Evolutionary conservation across 164 flowering plant species (phyloP).

Genomic region (Buxus sempervirens): DNA sequence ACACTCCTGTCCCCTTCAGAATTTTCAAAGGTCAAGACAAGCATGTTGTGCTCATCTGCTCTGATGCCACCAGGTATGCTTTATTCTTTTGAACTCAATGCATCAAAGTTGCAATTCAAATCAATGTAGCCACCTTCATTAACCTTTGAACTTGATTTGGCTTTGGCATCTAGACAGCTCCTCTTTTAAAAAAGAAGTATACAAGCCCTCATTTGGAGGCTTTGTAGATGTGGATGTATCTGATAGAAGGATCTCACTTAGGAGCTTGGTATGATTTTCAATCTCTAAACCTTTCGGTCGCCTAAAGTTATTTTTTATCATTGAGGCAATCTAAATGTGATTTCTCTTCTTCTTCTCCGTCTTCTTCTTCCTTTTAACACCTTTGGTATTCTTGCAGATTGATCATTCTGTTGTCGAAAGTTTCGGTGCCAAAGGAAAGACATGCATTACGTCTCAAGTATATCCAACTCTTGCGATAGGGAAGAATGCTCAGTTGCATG

Average conservation of each 20-base stretch:
- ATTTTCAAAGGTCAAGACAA: constrained; percentile 52
- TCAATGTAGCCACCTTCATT: neutral
- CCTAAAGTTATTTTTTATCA: too few species aligned
- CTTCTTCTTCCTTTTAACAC: neutral
- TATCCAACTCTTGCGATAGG: constrained; percentile 56
- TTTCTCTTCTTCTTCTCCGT: too few species aligned
- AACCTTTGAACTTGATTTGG: neutral
- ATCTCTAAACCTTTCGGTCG: neutral
- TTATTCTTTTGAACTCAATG: neutral
- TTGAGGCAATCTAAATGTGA: neutral
- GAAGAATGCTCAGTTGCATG: constrained; percentile 42
- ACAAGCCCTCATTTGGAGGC: constrained; percentile 79
- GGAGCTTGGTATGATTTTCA: constrained; percentile 62
- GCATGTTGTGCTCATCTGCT: constrained; percentile 71
- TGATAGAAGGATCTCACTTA: constrained; percentile 56
- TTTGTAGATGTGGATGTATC: constrained; percentile 65
- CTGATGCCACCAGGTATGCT: constrained; percentile 64
- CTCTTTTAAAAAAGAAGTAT: constrained; percentile 26
- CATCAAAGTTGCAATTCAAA: neutral
- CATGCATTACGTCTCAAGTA: constrained; percentile 69
- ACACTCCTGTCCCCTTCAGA: constrained; percentile 76
- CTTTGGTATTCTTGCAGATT: constrained; percentile 38
- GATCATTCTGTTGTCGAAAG: constrained; percentile 82
- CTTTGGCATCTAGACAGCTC: constrained; percentile 37
- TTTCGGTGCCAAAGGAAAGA: constrained; percentile 65